Conservation (phyloP, 352 stramenopile genomes). For the Elongisporangium anandrum region DNA sequence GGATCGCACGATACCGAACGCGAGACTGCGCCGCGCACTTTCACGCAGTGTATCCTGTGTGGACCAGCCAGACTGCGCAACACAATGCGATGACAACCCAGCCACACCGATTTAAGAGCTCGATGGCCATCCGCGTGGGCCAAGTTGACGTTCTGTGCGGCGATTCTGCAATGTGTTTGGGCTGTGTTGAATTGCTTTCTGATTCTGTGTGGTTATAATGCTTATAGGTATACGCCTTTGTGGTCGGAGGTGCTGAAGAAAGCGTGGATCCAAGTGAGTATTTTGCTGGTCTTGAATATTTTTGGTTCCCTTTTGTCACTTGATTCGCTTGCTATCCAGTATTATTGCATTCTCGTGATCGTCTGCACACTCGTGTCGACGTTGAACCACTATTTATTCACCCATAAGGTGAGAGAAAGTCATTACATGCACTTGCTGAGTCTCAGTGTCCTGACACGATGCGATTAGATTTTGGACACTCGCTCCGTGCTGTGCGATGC, state of each 20-base stretch:
- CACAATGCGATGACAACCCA: background rate
- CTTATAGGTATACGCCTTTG: constrained; percentile 38
- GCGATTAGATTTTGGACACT: background rate
- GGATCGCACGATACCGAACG: constrained; percentile 31
- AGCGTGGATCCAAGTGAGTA: constrained; percentile 60
- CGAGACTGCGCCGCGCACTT: constrained; percentile 52
- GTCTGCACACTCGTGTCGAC: constrained; percentile 21
- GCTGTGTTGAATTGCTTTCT: background rate
- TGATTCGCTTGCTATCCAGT: constrained; percentile 13
- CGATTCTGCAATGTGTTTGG: background rate
- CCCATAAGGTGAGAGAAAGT: constrained; percentile 20
- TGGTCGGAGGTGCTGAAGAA: constrained; percentile 62
- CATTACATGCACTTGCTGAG: background rate
- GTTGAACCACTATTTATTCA: constrained; percentile 38
- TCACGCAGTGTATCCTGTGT: constrained; percentile 31
- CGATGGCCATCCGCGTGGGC: constrained; percentile 41
- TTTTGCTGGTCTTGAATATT: background rate
- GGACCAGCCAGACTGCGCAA: constrained; percentile 23
- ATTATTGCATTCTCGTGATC: constrained; percentile 41
- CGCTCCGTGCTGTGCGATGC: background rate
- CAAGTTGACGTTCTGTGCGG: constrained; percentile 25
- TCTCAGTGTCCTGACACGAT: background rate
- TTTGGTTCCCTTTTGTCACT: background rate
- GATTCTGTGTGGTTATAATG: background rate
- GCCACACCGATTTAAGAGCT: constrained; percentile 23